Percentiles rank a stretch among this genome's conserved stretches.
Evolutionary conservation across 140 eudicot species (phyloP).

Genomic region (Cichorium intybus): DNA sequence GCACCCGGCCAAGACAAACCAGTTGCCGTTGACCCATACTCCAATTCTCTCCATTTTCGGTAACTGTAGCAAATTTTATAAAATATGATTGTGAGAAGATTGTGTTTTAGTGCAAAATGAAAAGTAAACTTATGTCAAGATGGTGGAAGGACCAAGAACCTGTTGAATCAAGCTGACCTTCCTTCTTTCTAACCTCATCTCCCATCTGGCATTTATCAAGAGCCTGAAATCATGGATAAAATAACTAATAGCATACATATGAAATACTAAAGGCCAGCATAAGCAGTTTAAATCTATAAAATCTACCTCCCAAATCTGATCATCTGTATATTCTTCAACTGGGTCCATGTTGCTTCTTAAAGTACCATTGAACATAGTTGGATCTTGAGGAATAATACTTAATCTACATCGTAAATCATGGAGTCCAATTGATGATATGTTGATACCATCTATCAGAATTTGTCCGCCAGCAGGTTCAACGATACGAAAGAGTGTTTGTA

Average conservation of each 20-base stretch:
- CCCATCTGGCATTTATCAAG: constrained; percentile 86
- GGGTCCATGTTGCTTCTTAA: constrained; percentile 52
- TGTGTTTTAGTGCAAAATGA: background rate
- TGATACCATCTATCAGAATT: constrained; percentile 37
- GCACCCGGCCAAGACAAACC: constrained; percentile 51
- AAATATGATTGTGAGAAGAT: background rate
- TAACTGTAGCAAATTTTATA: constrained; percentile 33
- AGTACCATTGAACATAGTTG: constrained; percentile 47
- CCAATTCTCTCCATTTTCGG: constrained; percentile 71
- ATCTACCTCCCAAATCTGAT: constrained; percentile 50
- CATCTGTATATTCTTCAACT: constrained; percentile 43
- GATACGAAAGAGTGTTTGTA: constrained; percentile 76
- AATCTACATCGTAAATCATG: constrained; percentile 50
- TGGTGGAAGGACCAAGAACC: constrained; percentile 13
- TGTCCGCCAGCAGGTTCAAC: constrained; percentile 57
- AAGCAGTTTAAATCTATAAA: background rate
- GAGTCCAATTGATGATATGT: constrained; percentile 39
- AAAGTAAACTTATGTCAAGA: background rate
- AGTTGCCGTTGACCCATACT: constrained; percentile 68
- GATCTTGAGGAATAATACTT: constrained; percentile 58
- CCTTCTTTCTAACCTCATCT: constrained; percentile 71
- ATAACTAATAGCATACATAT: constrained; percentile 2
- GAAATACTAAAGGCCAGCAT: background rate
- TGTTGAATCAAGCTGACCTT: constrained; percentile 42
- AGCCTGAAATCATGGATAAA: constrained; percentile 37